These are phyloP conservation scores for Isatis tinctoria DNA, from an alignment of 345 rosid species.

Conservation along the genomic window DNA sequence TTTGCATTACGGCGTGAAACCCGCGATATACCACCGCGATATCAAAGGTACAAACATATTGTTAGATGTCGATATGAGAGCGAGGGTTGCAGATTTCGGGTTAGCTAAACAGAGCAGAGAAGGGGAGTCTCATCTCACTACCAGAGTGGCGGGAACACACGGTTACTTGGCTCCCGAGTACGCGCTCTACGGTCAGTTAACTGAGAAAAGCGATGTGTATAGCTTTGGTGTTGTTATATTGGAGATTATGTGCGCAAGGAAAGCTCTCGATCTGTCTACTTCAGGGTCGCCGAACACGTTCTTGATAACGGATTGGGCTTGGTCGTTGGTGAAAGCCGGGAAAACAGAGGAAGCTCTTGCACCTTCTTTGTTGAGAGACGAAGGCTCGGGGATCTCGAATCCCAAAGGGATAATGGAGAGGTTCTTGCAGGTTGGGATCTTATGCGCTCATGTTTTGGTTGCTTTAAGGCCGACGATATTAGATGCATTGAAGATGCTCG, in stretches of 20 bases:
- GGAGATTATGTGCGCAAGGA: slow-evolving; percentile 89
- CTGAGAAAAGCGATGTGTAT: slow-evolving; percentile 90
- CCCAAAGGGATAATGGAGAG: slow-evolving; percentile 83
- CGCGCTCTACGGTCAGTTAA: slow-evolving; percentile 84
- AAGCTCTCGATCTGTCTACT: slow-evolving; percentile 72
- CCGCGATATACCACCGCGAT: slow-evolving; percentile 90
- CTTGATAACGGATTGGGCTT: slow-evolving; percentile 89
- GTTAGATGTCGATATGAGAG: slow-evolving; percentile 83
- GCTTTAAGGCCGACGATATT: slow-evolving; percentile 77
- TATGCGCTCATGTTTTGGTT: slow-evolving; percentile 94
- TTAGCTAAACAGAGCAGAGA: slow-evolving; percentile 80
- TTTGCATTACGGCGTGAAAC: slow-evolving; percentile 88
- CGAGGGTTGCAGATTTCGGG: slow-evolving; percentile 92
- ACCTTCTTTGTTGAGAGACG: slow-evolving; percentile 38
- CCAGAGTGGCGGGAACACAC: slow-evolving; percentile 94
- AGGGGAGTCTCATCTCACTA: slow-evolving; percentile 93
- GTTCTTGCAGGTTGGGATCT: slow-evolving; percentile 71
- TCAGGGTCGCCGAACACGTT: slow-evolving; percentile 54
- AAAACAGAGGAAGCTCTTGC: slow-evolving; percentile 62
- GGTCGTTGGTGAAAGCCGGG: slow-evolving; percentile 78
- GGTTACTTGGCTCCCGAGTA: slow-evolving; percentile 95
- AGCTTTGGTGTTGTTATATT: slow-evolving; percentile 87
- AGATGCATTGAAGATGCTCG: slow-evolving; percentile 86
- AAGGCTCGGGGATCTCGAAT: slow-evolving; percentile 38
- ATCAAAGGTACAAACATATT: slow-evolving; percentile 83